Evolutionary conservation across 1,284 basidiomycete genomes (phyloP).

Genomic region (Apiotrichum sp.): DNA sequence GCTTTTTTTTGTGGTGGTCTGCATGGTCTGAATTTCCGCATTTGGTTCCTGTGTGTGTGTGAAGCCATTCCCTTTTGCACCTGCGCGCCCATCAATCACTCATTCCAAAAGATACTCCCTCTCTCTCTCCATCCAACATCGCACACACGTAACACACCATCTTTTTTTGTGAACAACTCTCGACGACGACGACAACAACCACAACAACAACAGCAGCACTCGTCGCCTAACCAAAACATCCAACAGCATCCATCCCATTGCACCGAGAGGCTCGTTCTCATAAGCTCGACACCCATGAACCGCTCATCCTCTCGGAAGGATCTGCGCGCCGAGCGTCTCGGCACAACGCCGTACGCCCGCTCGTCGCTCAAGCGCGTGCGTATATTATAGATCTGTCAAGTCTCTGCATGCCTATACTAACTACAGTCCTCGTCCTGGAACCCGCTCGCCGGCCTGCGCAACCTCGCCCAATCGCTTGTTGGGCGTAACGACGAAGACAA

Average conservation of each 20-base stretch:
- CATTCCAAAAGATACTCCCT: not conserved
- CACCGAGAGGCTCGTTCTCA: too few species aligned
- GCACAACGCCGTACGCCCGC: slow-evolving; percentile 24
- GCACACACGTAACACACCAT: too few species aligned
- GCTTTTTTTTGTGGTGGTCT: too few species aligned
- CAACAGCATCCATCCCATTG: not conserved
- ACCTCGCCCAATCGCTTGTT: slow-evolving; percentile 26
- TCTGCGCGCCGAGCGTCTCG: slow-evolving; percentile 28
- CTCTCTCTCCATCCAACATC: not conserved
- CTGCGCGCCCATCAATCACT: not conserved
- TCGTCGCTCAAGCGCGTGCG: not conserved
- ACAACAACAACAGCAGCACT: not conserved
- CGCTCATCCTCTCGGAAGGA: slow-evolving; percentile 30
- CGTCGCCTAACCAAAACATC: not conserved
- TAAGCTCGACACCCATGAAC: slow-evolving; percentile 19
- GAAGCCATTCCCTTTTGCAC: too few species aligned
- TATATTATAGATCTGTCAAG: not conserved
- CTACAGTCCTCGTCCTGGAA: slow-evolving; percentile 2
- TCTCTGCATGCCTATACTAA: not conserved
- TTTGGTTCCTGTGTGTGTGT: too few species aligned
- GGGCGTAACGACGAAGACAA: slow-evolving; percentile 17
- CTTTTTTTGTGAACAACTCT: not conserved
- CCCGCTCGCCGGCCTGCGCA: slow-evolving; percentile 13
- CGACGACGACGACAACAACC: not conserved
- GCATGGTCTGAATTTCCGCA: too few species aligned